These are phyloP conservation scores for Parmelia sp. DNA, from an alignment of 495 filamentous ascomycete species.

Conservation along the genomic window DNA sequence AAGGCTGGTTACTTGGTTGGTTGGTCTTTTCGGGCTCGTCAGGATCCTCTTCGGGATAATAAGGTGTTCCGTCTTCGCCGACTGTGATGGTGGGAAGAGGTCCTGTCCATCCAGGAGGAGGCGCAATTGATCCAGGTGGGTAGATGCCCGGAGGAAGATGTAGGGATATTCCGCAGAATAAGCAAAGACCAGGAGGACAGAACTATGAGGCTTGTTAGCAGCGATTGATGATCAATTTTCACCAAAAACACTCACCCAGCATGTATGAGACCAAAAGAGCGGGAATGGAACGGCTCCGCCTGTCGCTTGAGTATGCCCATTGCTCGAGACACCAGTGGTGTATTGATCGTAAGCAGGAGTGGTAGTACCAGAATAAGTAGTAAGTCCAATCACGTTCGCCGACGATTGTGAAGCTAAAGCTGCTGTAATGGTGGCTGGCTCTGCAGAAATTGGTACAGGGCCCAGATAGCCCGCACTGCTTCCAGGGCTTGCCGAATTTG, in stretches of 20 bases:
- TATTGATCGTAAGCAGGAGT: neutral
- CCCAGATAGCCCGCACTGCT: too few species aligned
- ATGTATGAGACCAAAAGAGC: neutral
- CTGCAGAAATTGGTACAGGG: too few species aligned
- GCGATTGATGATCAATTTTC: neutral
- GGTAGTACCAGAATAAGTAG: neutral
- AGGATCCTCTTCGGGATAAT: neutral
- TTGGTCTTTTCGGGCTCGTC: neutral
- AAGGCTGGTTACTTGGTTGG: neutral
- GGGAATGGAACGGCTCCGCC: neutral
- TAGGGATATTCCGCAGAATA: neutral
- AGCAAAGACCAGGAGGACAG: neutral
- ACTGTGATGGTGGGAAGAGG: neutral
- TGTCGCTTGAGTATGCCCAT: neutral
- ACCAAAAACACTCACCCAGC: neutral
- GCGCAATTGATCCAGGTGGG: neutral
- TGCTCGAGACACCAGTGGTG: neutral
- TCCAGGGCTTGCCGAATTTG: too few species aligned
- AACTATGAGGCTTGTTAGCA: neutral
- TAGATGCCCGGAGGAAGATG: neutral
- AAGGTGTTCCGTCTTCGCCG: neutral
- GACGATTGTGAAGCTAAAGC: too few species aligned
- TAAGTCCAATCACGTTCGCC: too few species aligned
- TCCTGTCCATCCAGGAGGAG: neutral
- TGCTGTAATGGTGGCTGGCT: too few species aligned